These are phyloP conservation scores for Tulasnella sp. DNA, from an alignment of 768 basidiomycete genomes.

Conservation along the genomic window DNA sequence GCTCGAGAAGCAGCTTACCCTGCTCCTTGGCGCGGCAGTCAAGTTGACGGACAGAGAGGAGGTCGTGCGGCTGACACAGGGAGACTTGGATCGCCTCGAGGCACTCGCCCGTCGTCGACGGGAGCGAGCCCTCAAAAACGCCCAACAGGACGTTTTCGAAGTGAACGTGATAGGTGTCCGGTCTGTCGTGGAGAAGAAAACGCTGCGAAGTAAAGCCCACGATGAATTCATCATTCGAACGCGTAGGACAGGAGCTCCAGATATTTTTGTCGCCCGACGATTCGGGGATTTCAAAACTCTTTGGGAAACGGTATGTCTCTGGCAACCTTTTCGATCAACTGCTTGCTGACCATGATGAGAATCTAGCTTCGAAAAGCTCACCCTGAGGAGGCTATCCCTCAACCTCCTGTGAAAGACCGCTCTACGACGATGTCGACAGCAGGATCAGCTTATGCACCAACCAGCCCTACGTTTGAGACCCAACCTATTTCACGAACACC, in stretches of 20 bases:
- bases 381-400: constrained; percentile 66
- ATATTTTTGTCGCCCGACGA: constrained; percentile 81
- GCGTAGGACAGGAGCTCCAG: constrained; percentile 52
- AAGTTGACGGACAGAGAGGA: constrained; percentile 80
- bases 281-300: constrained; percentile 94
- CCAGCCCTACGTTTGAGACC: not conserved
- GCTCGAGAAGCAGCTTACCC: constrained; percentile 70
- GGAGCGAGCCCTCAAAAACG: constrained; percentile 31
- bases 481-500: not conserved
- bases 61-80: constrained; percentile 78
- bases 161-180: constrained; percentile 88
- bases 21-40: constrained; percentile 71
- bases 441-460: constrained; percentile 16
- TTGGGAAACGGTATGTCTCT: constrained; percentile 55
- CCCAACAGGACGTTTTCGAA: constrained; percentile 53
- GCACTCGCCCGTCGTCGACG: constrained; percentile 48
- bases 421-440: constrained; percentile 45
- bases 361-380: constrained; percentile 86
- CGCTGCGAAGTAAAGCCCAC: constrained; percentile 73
- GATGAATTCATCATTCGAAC: constrained; percentile 97
- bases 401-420: constrained; percentile 83
- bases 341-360: no score
- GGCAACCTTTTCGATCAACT: not conserved
- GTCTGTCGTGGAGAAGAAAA: constrained; percentile 69
- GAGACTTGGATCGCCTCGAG: constrained; percentile 72